Conservation (phyloP, 768 basidiomycete genomes). For the Auriscalpium orientale region DNA sequence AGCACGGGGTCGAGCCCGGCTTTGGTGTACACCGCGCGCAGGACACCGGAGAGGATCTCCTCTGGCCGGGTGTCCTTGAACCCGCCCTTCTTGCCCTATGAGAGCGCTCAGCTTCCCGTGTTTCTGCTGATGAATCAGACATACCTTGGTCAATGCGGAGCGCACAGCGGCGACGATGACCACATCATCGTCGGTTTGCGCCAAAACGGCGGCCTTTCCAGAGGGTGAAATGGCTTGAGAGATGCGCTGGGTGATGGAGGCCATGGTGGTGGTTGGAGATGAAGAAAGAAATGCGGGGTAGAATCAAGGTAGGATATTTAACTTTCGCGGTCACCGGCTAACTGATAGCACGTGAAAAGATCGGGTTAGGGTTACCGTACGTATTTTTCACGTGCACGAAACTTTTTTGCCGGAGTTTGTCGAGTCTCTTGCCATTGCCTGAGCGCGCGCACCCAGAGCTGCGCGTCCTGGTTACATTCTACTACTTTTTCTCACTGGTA, state of each 20-base stretch:
- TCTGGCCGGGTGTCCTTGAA: conserved; percentile 89
- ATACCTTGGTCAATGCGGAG: conserved; percentile 87
- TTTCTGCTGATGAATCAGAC: conserved; percentile 9
- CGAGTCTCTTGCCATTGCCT: no score
- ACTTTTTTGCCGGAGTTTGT: no score
- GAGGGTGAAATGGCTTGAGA: conserved; percentile 11
- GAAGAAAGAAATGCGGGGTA: not conserved
- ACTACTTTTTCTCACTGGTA: no score
- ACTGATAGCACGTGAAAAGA: not conserved
- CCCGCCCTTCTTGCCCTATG: conserved; percentile 73
- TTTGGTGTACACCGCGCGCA: conserved; percentile 64
- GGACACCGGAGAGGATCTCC: conserved; percentile 68
- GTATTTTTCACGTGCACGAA: no score
- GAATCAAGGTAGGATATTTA: not conserved
- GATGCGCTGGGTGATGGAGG: conserved; percentile 17
- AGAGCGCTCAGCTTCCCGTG: not conserved
- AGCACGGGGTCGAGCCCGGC: conserved; percentile 69
- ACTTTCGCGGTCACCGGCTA: not conserved
- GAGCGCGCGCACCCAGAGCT: no score
- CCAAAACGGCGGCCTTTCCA: conserved; percentile 29
- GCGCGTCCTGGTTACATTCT: no score
- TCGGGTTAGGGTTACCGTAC: no score
- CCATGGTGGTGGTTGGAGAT: conserved; percentile 7
- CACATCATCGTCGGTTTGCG: conserved; percentile 77
- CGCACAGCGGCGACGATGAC: conserved; percentile 87